Base-by-base conservation (phyloP, 177 flowering plant species). In the Tripterygium wilfordii region DNA sequence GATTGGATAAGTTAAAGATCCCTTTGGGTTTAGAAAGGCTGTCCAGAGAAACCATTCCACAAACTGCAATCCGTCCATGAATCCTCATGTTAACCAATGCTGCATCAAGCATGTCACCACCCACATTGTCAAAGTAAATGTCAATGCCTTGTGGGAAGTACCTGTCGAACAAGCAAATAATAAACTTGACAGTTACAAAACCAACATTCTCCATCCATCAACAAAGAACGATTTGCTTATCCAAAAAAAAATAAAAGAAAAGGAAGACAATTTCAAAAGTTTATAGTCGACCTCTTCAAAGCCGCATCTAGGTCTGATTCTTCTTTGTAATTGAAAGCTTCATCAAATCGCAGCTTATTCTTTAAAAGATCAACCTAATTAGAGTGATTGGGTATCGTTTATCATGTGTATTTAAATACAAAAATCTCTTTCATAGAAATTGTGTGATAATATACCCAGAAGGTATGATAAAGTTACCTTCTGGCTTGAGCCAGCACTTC, bases 71-170 rank as follows among this genome's bases (percentile, higher is more conserved):
- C 24, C 90, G 59, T 3, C 97, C 90, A 58, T 67, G 70, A 24
- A 48, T 2, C 53, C 74, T 74, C 97, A 89, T 86, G 77, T 89
- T 83, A 5, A 66, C 58, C 21, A 89, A 78, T n/a, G 50, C 90
- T 1, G 89, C 92, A 22, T 86, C 97, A 1, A 89, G 88, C 88
- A 78, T 89, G 21, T 63, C 50, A 3, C 97, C 95, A 3, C 97
- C 97, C 22, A 89, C 97, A 46, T 86, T 86, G 8, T 89, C 95
- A 26, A 89, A 86, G 67, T 83, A 86, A 45, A 89, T 80, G 63
- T 89, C 97, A 16, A 86, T 86, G 49, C 90, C 97, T 44, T 82
- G 23, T n/a, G 88, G 88, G 49, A 89, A 86, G 51, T 60, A 77
- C 66, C 95, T 83, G 57, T 17, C 19, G 4, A 31, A 14, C 14